Evolutionary conservation across 179 eudicot genomes (phyloP).

Genomic region (Heliamphora pulchella): DNA sequence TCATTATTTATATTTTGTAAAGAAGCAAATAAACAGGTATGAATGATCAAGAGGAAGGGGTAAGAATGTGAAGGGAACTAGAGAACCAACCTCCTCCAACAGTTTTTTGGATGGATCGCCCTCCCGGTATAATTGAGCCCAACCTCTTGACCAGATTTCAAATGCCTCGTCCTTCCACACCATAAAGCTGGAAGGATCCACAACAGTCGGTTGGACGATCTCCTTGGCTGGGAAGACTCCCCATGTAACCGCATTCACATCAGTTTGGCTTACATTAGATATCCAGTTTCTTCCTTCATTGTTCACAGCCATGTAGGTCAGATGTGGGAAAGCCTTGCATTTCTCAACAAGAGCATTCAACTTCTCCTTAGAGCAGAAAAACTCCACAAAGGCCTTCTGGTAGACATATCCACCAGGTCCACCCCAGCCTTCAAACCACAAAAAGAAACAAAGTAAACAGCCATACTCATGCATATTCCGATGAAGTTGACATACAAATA

Average conservation of each 20-base stretch:
- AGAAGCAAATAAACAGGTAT: not conserved
- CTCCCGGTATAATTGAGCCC: slow-evolving; percentile 78
- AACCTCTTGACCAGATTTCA: slow-evolving; percentile 82
- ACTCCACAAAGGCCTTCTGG: slow-evolving; percentile 91
- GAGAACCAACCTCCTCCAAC: slow-evolving; percentile 54
- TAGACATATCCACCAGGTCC: slow-evolving; percentile 86
- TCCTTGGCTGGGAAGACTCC: slow-evolving; percentile 95
- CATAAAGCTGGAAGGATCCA: slow-evolving; percentile 80
- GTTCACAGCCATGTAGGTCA: slow-evolving; percentile 85
- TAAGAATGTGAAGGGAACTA: not conserved
- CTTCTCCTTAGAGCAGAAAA: slow-evolving; percentile 80
- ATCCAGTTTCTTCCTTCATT: slow-evolving; percentile 63
- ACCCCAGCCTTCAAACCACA: slow-evolving; percentile 79
- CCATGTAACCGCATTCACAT: slow-evolving; percentile 94
- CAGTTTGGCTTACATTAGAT: slow-evolving; percentile 48
- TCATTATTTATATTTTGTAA: not conserved
- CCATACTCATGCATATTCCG: not conserved
- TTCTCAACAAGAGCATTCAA: slow-evolving; percentile 62
- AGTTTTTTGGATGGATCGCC: slow-evolving; percentile 64
- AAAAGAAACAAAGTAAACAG: not conserved
- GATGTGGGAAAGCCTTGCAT: slow-evolving; percentile 44
- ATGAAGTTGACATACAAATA: not conserved
- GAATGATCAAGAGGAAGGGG: not conserved
- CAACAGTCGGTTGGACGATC: slow-evolving; percentile 89
- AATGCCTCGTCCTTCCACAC: slow-evolving; percentile 98